phyloP scores from a whole-genome alignment of 331 rosid genomes.

The Ulmus americana region DNA sequence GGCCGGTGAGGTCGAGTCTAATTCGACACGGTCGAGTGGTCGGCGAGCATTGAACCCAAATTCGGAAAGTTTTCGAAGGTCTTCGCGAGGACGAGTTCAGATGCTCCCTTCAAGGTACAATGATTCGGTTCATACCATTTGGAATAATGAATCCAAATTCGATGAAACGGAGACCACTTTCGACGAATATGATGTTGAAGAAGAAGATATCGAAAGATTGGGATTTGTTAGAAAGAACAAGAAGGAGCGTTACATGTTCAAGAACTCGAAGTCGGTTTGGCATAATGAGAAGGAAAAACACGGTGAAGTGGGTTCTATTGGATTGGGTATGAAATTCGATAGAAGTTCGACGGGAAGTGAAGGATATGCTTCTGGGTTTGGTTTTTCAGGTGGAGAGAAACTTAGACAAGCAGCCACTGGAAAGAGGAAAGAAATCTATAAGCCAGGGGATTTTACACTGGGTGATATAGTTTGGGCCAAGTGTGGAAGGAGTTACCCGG shows the following conservation, averaged over 20 bases:
- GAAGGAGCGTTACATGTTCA: conserved; percentile 25
- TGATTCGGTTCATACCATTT: conserved; percentile 51
- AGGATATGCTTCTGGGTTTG: conserved; percentile 35
- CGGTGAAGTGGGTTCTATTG: conserved; percentile 22
- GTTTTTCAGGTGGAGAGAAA: conserved; percentile 32
- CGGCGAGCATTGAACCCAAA: conserved; percentile 20
- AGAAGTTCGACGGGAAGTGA: conserved; percentile 29
- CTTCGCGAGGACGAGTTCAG: conserved; percentile 71
- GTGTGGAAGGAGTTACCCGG: conserved; percentile 87
- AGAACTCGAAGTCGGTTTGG: conserved; percentile 27
- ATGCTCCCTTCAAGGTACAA: conserved; percentile 61
- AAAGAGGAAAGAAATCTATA: conserved; percentile 55
- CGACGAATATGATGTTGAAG: conserved; percentile 34
- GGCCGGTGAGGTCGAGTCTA: conserved; percentile 52
- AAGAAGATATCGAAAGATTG: conserved; percentile 23
- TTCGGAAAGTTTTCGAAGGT: conserved; percentile 30
- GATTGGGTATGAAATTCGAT: conserved; percentile 26
- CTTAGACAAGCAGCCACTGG: conserved; percentile 27
- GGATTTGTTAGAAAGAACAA: conserved; percentile 26
- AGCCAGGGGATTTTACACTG: conserved; percentile 73
- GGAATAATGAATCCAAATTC: conserved; percentile 38
- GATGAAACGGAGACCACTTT: conserved; percentile 32
- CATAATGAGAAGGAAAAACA: conserved; percentile 25
- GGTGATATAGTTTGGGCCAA: conserved; percentile 97
- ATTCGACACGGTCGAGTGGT: conserved; percentile 28